phyloP scores from a whole-genome alignment of 1,284 basidiomycete genomes.

The Ceratobasidium sp. region DNA sequence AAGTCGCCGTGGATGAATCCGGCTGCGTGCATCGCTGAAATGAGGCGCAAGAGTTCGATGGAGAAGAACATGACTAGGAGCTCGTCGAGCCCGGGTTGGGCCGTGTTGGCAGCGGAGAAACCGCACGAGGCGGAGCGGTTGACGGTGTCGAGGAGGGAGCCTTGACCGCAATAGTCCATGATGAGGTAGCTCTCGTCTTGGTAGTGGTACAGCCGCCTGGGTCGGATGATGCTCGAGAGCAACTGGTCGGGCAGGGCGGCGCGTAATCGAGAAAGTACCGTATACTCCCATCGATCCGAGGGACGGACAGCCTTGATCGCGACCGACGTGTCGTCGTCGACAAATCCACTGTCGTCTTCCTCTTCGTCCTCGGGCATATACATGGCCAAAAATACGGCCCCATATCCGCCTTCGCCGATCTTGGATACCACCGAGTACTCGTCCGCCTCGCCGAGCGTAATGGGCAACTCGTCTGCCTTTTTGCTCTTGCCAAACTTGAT shows the following conservation, averaged over 20 bases:
- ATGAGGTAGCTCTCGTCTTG: constrained; percentile 90
- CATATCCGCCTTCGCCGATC: constrained; percentile 96
- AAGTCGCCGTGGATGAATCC: constrained; percentile 97
- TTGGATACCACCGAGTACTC: constrained; percentile 80
- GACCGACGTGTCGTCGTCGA: constrained; percentile 61
- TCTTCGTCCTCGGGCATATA: constrained; percentile 58
- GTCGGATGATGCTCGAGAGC: constrained; percentile 68
- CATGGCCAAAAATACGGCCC: constrained; percentile 88
- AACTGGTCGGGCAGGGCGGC: constrained; percentile 60
- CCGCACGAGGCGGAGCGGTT: constrained; percentile 82
- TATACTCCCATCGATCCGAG: constrained; percentile 91
- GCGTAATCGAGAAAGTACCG: constrained; percentile 82
- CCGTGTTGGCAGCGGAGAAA: constrained; percentile 54
- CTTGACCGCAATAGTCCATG: constrained; percentile 88
- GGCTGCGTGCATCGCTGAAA: constrained; percentile 81
- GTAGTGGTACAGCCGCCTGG: constrained; percentile 80
- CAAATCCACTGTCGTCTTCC: constrained; percentile 64
- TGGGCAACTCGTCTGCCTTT: constrained; percentile 49
- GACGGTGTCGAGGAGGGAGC: constrained; percentile 91
- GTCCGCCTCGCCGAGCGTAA: constrained; percentile 60
- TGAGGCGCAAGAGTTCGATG: constrained; percentile 82
- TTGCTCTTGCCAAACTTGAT: constrained; percentile 53
- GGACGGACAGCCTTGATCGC: constrained; percentile 95
- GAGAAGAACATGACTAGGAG: constrained; percentile 95
- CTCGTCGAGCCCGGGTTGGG: constrained; percentile 73